Evolutionary conservation across 805 yeast genomes (phyloP).

Genomic region (Diddensiella transvaalensis): DNA sequence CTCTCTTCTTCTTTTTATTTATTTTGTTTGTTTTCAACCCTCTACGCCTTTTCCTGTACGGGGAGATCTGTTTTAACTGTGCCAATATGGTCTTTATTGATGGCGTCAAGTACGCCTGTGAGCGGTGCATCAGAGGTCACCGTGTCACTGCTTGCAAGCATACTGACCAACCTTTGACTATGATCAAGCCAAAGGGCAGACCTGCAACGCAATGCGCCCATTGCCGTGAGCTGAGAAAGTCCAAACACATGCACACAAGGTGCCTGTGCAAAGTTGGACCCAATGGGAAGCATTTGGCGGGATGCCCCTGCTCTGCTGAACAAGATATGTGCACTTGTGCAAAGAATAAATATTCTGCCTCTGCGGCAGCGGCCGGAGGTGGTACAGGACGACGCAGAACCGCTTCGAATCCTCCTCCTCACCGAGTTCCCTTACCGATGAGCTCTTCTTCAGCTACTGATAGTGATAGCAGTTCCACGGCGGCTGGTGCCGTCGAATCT

Average conservation of each 20-base stretch:
- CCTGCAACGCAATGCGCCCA: slow-evolving; percentile 90
- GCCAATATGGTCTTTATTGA: slow-evolving; percentile 75
- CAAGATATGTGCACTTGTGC: slow-evolving; percentile 23
- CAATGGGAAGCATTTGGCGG: slow-evolving; percentile 14
- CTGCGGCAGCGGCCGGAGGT: not conserved
- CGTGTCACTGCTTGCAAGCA: slow-evolving; percentile 93
- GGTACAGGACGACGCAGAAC: slow-evolving; percentile 2
- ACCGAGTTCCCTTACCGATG: not conserved
- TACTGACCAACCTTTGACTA: slow-evolving; percentile 81
- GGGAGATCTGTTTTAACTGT: too few relatives aligned
- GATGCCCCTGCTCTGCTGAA: slow-evolving; percentile 25
- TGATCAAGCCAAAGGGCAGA: slow-evolving; percentile 95
- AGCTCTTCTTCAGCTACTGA: not conserved
- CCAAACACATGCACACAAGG: slow-evolving; percentile 24
- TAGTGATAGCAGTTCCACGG: too few relatives aligned
- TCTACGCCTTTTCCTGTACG: too few relatives aligned
- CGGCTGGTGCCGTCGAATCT: not conserved
- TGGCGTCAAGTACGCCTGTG: slow-evolving; percentile 95
- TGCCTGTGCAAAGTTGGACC: slow-evolving; percentile 33
- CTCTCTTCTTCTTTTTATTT: not conserved
- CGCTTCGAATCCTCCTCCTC: slow-evolving; percentile 6
- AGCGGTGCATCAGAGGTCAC: slow-evolving; percentile 93
- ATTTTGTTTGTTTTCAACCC: not conserved
- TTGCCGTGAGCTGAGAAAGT: slow-evolving; percentile 43
- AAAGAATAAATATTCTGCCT: slow-evolving; percentile 16